Conservation (phyloP, 805 yeast genomes). For the Danielozyma ontarioensis region DNA sequence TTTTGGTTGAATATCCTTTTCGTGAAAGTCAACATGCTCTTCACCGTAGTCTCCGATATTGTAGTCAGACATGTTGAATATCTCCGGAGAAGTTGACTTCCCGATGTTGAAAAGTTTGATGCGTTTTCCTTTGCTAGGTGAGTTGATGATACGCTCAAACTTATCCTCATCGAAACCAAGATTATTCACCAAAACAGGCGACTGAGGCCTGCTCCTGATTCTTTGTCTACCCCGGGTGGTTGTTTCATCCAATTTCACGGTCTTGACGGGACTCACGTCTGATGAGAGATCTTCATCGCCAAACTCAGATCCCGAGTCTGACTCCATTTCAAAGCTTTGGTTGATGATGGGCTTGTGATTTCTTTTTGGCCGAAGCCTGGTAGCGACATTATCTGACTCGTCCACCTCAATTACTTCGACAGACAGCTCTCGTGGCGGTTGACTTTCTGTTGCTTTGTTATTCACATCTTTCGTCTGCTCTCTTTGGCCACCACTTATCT, state of each 20-base stretch:
- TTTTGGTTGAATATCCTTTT: conserved; percentile 6
- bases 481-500: too few relatives aligned
- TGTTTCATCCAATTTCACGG: not conserved
- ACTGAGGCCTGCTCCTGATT: too few relatives aligned
- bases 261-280: too few relatives aligned
- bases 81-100: conserved; percentile 9
- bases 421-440: too few relatives aligned
- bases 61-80: conserved; percentile 23
- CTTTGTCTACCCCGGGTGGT: not conserved
- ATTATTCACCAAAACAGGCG: too few relatives aligned
- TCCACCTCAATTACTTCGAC: too few relatives aligned
- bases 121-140: conserved; percentile 19
- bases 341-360: too few relatives aligned
- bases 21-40: conserved; percentile 22
- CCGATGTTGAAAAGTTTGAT: conserved; percentile 8
- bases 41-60: conserved; percentile 34
- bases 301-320: not conserved
- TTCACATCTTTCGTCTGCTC: too few relatives aligned
- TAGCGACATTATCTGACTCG: too few relatives aligned
- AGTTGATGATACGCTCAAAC: conserved; percentile 12
- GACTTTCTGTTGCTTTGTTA: too few relatives aligned
- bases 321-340: not conserved
- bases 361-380: too few relatives aligned
- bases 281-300: too few relatives aligned
- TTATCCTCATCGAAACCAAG: conserved; percentile 12